Conservation (phyloP, 108 stramenopile species). For the Asterionellopsis glacialis region DNA sequence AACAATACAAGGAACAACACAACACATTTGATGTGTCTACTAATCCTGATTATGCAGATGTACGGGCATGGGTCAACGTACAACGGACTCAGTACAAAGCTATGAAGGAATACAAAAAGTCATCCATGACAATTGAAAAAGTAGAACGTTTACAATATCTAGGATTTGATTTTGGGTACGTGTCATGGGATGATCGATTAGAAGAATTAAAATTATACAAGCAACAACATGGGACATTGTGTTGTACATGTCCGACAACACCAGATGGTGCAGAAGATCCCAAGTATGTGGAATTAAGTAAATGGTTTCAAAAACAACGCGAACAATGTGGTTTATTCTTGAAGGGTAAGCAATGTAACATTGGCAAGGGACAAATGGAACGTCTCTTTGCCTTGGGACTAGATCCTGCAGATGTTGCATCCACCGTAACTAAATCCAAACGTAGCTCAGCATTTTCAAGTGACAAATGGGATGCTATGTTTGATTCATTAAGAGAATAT, state of each 20-base stretch:
- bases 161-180: constrained; percentile 4
- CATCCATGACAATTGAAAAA: background rate
- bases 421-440: too few relatives aligned
- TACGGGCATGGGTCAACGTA: background rate
- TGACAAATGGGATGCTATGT: constrained; percentile 34
- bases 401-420: too few relatives aligned
- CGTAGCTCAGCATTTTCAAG: too few relatives aligned
- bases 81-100: background rate
- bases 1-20: constrained; percentile 23
- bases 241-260: background rate
- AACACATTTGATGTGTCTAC: too few relatives aligned
- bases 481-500: constrained; percentile 22
- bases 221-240: constrained; percentile 13
- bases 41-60: too few relatives aligned
- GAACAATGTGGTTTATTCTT: constrained; percentile 21
- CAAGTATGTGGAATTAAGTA: constrained; percentile 16
- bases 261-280: background rate
- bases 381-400: too few relatives aligned
- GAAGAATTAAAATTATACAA: constrained; percentile 39
- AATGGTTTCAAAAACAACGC: constrained; percentile 19
- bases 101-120: background rate
- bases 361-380: too few relatives aligned
- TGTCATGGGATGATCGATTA: constrained; percentile 41
- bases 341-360: constrained; percentile 11
- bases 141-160: background rate